These are phyloP conservation scores for Podaxis pistillaris DNA, from an alignment of 768 basidiomycete genomes.

Conservation along the genomic window DNA sequence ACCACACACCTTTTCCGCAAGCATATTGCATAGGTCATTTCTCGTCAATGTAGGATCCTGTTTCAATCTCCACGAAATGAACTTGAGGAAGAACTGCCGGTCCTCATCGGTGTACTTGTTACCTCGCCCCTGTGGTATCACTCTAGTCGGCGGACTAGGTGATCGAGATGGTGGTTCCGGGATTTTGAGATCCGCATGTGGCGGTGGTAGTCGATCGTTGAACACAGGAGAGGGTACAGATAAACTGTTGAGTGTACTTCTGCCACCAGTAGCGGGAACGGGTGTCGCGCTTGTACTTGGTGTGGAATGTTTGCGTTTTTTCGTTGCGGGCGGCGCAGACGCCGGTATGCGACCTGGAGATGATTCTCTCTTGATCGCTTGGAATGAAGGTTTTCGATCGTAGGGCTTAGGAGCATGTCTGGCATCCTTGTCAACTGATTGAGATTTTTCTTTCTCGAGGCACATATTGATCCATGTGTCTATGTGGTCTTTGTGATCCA, in stretches of 20 bases:
- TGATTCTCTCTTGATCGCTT: constrained; percentile 20
- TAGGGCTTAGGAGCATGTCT: constrained; percentile 5
- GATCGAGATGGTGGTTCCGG: constrained; percentile 66
- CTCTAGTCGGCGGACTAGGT: constrained; percentile 60
- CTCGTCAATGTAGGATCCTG: constrained; percentile 51
- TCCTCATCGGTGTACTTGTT: constrained; percentile 69
- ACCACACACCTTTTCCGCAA: constrained; percentile 53
- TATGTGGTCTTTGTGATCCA: constrained; percentile 64
- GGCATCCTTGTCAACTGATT: constrained; percentile 12
- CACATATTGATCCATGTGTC: constrained; percentile 44
- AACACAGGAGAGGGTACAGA: constrained; percentile 50
- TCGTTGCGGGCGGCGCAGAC: constrained; percentile 4
- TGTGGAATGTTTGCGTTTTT: constrained; percentile 12
- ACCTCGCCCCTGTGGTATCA: constrained; percentile 48
- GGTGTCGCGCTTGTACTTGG: constrained; percentile 3
- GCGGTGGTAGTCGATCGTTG: constrained; percentile 50
- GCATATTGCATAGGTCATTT: constrained; percentile 48
- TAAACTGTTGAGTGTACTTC: constrained; percentile 61
- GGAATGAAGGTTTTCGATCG: constrained; percentile 3
- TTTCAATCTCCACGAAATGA: constrained; percentile 60
- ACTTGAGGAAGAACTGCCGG: constrained; percentile 63
- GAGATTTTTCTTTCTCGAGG: constrained; percentile 26
- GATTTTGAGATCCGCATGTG: constrained; percentile 57
- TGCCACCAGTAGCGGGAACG: constrained; percentile 24
- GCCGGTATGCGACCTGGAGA: constrained; percentile 12